Conservation (phyloP, 2,329 filamentous ascomycete species). For the Coniochaeta ligniaria region DNA sequence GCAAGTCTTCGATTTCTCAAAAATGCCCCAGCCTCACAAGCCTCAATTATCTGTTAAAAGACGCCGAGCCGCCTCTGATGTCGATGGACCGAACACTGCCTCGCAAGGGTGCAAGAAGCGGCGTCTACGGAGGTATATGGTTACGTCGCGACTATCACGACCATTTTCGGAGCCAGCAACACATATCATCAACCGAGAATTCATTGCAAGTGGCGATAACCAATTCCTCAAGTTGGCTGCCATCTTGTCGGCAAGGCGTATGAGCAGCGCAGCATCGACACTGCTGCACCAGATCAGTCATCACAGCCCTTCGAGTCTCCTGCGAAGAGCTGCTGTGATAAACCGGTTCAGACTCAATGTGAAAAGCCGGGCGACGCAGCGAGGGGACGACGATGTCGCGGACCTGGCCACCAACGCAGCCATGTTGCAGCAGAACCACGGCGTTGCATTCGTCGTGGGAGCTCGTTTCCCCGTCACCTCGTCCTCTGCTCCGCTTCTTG, state of each 20-base stretch:
- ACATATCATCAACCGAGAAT: constrained; percentile 59
- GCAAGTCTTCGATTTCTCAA: neutral
- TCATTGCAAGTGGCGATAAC: constrained; percentile 33
- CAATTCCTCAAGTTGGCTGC: constrained; percentile 42
- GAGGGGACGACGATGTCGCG: constrained; percentile 22
- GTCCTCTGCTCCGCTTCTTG: neutral
- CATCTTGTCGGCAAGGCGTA: constrained; percentile 25
- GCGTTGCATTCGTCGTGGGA: constrained; percentile 23
- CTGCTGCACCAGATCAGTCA: constrained; percentile 4
- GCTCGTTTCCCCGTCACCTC: constrained; percentile 21
- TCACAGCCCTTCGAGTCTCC: constrained; percentile 28
- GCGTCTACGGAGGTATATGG: constrained; percentile 52
- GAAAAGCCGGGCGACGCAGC: constrained; percentile 24
- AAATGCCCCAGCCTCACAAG: neutral
- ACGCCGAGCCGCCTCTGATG: constrained; percentile 44
- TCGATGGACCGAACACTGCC: constrained; percentile 49
- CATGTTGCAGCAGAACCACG: constrained; percentile 22
- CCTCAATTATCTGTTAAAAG: constrained; percentile 33
- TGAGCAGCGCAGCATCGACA: constrained; percentile 7
- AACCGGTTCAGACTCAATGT: constrained; percentile 50
- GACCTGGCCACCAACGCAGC: constrained; percentile 24
- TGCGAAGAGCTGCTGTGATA: constrained; percentile 59
- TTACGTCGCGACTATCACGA: constrained; percentile 63
- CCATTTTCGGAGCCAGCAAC: constrained; percentile 64
- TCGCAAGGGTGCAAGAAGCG: constrained; percentile 57